Conservation (phyloP, 208 protist species). For the Acanthamoeba lenticulata region DNA sequence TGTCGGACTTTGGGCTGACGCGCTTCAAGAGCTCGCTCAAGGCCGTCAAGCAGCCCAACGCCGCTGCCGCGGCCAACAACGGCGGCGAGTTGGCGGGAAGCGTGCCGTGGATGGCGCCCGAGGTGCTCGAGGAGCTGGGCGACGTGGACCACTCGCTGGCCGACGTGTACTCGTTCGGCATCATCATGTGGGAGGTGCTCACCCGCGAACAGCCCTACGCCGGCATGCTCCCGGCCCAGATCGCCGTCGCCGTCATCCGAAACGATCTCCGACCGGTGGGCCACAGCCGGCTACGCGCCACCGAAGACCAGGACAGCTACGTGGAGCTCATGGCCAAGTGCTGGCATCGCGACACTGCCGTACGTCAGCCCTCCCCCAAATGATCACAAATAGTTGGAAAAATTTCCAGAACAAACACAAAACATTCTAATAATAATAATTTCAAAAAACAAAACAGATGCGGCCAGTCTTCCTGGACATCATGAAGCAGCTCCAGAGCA, state of each 20-base stretch:
- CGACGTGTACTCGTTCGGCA: conserved; percentile 38
- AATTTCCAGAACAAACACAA: not conserved
- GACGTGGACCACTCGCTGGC: not conserved
- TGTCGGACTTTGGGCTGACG: conserved; percentile 44
- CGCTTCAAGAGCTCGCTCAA: conserved; percentile 35
- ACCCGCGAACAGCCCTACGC: not conserved
- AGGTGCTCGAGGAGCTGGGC: not conserved
- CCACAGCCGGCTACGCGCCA: not conserved
- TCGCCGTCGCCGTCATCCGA: not conserved
- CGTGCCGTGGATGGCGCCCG: conserved; percentile 45
- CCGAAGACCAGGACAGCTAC: not conserved
- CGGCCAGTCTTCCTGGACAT: not conserved
- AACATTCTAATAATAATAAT: not conserved
- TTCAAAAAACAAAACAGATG: too few relatives aligned
- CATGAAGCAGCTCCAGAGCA: conserved; percentile 11
- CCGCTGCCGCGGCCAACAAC: not conserved
- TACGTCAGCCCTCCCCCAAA: not conserved
- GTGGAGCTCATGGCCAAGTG: conserved; percentile 17
- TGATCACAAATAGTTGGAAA: too few relatives aligned
- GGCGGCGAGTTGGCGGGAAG: not conserved
- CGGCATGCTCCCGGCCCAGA: not conserved
- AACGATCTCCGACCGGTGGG: not conserved
- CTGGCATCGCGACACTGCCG: conserved; percentile 43
- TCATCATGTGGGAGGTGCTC: conserved; percentile 56
- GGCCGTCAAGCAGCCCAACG: not conserved